Evolutionary conservation across 805 yeast genomes (phyloP).

Genomic region (Zygosaccharomyces gambellarensis): DNA sequence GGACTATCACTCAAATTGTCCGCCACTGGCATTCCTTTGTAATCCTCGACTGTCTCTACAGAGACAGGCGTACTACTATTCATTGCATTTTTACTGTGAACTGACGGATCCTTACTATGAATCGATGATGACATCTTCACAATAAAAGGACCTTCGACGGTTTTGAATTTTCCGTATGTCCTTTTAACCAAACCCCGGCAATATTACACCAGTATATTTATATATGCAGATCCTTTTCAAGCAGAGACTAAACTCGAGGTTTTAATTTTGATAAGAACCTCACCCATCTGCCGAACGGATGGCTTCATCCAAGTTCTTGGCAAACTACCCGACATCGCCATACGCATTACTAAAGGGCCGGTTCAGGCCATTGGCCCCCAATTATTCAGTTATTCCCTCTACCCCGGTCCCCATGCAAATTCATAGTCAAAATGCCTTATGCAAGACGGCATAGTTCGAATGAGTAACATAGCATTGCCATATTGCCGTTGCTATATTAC

Average conservation of each 20-base stretch:
- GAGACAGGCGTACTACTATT: background rate
- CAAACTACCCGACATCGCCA: background rate
- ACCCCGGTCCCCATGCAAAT: background rate
- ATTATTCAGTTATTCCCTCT: background rate
- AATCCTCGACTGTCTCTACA: background rate
- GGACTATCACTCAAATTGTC: conserved; percentile 2
- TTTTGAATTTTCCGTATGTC: too few relatives aligned
- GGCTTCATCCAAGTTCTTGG: background rate
- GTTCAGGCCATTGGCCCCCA: background rate
- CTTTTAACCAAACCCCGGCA: too few relatives aligned
- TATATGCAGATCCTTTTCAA: too few relatives aligned
- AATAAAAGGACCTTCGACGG: too few relatives aligned
- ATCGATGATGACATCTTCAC: too few relatives aligned
- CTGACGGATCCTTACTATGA: background rate
- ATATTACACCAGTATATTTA: too few relatives aligned
- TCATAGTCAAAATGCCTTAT: background rate
- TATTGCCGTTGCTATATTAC: background rate
- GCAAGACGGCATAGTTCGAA: background rate
- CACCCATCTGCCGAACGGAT: background rate
- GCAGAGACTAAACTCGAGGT: too few relatives aligned
- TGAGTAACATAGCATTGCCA: background rate
- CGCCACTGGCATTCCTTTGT: background rate
- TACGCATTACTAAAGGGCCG: background rate
- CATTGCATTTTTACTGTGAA: background rate
- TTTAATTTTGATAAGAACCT: background rate